Evolutionary conservation across 2,329 filamentous ascomycete species (phyloP), one percentile per base, ranked within the genome.

Genomic region (Xylaria sp.): DNA sequence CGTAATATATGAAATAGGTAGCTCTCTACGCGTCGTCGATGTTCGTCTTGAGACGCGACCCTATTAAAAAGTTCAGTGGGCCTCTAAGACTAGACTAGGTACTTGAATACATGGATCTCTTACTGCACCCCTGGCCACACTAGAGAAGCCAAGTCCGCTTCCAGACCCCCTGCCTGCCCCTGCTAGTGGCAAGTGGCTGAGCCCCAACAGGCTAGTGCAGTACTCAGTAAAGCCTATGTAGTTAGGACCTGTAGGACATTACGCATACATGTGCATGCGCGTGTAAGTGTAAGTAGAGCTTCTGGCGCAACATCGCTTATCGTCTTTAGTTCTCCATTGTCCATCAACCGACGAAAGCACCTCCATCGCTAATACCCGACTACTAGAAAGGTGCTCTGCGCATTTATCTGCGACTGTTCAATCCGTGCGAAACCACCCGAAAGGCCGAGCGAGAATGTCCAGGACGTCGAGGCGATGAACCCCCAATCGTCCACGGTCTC

Each of bases 401-500:
- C 21, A 55, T 33, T 2, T 17, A n/a, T 12, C 11, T 25, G 43
- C n/a, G 33, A n/a, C 40, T 37, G 52, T 8, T 11, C 8, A 19
- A 9, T 19, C 12, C 17, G 14, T 54, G 23, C 8, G 15, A 31
- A 40, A 40, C 50, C 31, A 33, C 7, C 21, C 11, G 57, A 8
- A 28, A 19, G 11, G 14, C 12, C 47, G 25, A 45, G 28, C 64
- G 63, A 78, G 72, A 72, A 82, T 82, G 80, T 68, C 75, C 67
- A 71, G 71, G 66, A 71, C 66, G 67, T 68, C 72, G 55, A 67
- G 71, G 76, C 74, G 70, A 84, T 85, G 83, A 83, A 77, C 75
- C 77, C 79, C 33, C 62, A 57, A 60, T 58, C 63, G 40, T 60
- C 83, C 64, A 86, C 87, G 63, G 83, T 84, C 75, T 81, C 83